Conservation (phyloP, 352 stramenopile species). For the Globisporangium nagaii region DNA sequence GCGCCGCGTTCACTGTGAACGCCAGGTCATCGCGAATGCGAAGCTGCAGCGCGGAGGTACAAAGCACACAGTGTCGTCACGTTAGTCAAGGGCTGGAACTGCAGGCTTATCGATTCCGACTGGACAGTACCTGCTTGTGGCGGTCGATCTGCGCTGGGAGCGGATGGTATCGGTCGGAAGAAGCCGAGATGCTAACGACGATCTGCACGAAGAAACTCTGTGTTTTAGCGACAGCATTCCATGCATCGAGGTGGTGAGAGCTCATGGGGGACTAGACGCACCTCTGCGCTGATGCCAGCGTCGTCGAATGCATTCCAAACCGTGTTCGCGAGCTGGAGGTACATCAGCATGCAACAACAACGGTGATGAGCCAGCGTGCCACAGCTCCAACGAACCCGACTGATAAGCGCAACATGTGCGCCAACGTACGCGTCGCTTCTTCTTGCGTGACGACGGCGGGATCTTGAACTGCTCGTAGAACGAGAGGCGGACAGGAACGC, state of each 20-base stretch:
- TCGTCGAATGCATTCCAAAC: constrained; percentile 60
- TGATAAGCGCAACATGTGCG: constrained; percentile 18
- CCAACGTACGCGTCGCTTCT: constrained; percentile 53
- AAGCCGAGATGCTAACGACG: constrained; percentile 48
- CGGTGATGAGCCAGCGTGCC: constrained; percentile 16
- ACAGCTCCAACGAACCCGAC: constrained; percentile 49
- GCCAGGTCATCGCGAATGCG: constrained; percentile 68
- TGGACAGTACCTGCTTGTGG: constrained; percentile 54
- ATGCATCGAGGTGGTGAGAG: too few species aligned
- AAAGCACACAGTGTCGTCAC: too few species aligned
- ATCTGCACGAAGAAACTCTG: too few species aligned
- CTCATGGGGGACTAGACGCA: constrained; percentile 8
- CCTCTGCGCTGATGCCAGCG: constrained; percentile 57
- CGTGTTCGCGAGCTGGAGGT: constrained; percentile 37
- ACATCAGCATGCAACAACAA: background rate
- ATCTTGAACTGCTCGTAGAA: constrained; percentile 75
- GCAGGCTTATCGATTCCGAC: too few species aligned
- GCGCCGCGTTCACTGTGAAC: constrained; percentile 73
- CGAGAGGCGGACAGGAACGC: constrained; percentile 21
- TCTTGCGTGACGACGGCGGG: constrained; percentile 41
- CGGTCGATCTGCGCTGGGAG: constrained; percentile 58
- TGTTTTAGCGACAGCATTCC: too few species aligned
- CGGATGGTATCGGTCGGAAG: constrained; percentile 42
- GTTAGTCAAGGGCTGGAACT: too few species aligned
- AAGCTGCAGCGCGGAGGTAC: constrained; percentile 20